Conservation (phyloP, 495 filamentous ascomycete species). For the Penicillium manginii region DNA sequence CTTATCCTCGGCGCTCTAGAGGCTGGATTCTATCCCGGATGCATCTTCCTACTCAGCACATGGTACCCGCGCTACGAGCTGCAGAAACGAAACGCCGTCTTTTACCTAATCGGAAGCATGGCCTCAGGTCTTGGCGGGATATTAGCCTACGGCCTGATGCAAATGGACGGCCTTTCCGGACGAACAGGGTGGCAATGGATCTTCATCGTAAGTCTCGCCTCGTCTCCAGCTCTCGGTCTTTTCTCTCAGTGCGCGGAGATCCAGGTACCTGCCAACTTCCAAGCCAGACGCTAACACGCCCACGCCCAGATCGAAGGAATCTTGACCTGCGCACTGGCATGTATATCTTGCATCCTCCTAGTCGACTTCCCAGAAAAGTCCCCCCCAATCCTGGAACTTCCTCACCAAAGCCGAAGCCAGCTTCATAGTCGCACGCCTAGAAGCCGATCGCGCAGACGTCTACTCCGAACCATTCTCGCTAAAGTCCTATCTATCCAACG, state of each 20-base stretch:
- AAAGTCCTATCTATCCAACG: background rate
- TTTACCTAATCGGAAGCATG: conserved; percentile 56
- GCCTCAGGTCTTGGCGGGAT: conserved; percentile 60
- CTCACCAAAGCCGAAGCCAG: background rate
- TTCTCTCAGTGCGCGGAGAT: too few species aligned
- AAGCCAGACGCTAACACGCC: too few species aligned
- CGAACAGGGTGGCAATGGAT: conserved; percentile 61
- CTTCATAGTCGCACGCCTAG: background rate
- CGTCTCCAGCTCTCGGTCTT: background rate
- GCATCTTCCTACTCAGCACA: conserved; percentile 56
- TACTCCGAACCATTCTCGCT: background rate
- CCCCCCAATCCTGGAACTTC: background rate
- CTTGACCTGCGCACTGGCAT: background rate
- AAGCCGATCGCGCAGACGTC: background rate
- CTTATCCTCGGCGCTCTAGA: background rate
- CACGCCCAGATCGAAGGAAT: background rate
- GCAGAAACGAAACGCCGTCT: conserved; percentile 58
- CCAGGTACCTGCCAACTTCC: too few species aligned
- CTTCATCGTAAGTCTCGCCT: conserved; percentile 53
- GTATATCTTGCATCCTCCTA: background rate
- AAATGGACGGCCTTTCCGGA: conserved; percentile 47
- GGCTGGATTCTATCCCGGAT: conserved; percentile 56
- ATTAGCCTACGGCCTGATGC: conserved; percentile 61
- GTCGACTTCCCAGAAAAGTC: background rate
- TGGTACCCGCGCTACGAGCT: conserved; percentile 63